These are phyloP conservation scores for Phytophthora pluvialis DNA, from an alignment of 352 stramenopile species.

Conservation along the genomic window DNA sequence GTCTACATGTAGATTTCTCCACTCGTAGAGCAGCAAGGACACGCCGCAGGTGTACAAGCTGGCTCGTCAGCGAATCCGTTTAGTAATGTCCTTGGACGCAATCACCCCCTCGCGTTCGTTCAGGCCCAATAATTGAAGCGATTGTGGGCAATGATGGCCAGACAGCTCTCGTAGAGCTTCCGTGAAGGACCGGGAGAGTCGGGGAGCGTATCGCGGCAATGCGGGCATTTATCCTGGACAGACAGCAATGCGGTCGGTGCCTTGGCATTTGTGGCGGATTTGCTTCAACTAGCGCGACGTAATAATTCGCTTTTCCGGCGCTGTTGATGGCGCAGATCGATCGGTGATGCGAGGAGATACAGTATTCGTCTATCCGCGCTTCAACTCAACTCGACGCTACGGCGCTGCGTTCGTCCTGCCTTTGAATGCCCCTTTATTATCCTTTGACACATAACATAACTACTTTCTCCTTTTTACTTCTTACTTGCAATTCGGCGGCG, in stretches of 20 bases:
- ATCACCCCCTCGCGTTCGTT: constrained; percentile 18
- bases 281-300: constrained; percentile 8
- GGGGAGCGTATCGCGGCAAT: constrained; percentile 7
- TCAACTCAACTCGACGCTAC: constrained; percentile 19
- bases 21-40: constrained; percentile 21
- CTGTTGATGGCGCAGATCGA: constrained; percentile 5
- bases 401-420: not conserved
- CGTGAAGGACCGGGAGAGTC: not conserved
- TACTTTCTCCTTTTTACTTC: constrained; percentile 25
- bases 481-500: constrained; percentile 26
- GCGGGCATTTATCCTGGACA: constrained; percentile 11
- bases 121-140: constrained; percentile 3
- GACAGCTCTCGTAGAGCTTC: not conserved
- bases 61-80: constrained; percentile 34
- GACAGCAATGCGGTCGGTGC: constrained; percentile 19
- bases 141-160: not conserved
- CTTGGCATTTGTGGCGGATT: constrained; percentile 16
- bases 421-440: constrained; percentile 38
- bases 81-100: constrained; percentile 26
- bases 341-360: not conserved
- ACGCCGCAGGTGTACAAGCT: constrained; percentile 8
- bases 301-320: constrained; percentile 31
- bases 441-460: constrained; percentile 32
- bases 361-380: not conserved
- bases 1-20: constrained; percentile 16